Evolutionary conservation across 495 filamentous ascomycete species (phyloP), one percentile per base, ranked within the genome.

Genomic region (Choiromyces venosus): DNA sequence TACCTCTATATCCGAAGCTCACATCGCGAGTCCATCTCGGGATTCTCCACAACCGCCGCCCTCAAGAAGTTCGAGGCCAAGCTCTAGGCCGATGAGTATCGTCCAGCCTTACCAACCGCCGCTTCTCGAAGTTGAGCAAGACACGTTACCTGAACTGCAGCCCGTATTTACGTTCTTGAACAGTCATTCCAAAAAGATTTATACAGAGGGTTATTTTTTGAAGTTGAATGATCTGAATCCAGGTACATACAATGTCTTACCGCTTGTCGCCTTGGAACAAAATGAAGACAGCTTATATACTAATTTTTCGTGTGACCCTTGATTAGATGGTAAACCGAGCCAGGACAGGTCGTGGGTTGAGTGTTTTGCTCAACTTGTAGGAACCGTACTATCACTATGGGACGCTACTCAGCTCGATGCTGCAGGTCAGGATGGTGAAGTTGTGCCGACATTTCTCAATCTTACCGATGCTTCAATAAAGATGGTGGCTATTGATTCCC

Each of bases 131-230:
- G 87, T 96, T 67, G 88, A 87, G 74, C 85, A 89, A 68, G 92
- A 97, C 78, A 97, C 93, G 12, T 88, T 93, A 40, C 92, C 96
- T 7, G 95, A 99, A 84, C 86, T 99, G 42, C 91, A 93, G 82
- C 95, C 93, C 36, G 95, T 98, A 76, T 98, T 98, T 83, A 91
- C 88, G 69, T 94, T 92, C 79, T 87, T 99, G 67, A 99, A 97
- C 83, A 96, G 91, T 82, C 96, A 98, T 83, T 89, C 88, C 16
- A 97, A 97, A 82, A 99, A 98, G 84, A 84, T 98, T 66, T 99
- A 97, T 81, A 93, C 97, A 65, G 95, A 99, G 83, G 95, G 95
- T 19, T 99, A 98, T 81, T 98, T 99, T 74, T 81, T 99, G 78
- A 99, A 98, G 82, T 82, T 98, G 64, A 94, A 96, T 82, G 95